Conservation (phyloP, 2,329 filamentous ascomycete genomes). For the Fusarium nygamai region DNA sequence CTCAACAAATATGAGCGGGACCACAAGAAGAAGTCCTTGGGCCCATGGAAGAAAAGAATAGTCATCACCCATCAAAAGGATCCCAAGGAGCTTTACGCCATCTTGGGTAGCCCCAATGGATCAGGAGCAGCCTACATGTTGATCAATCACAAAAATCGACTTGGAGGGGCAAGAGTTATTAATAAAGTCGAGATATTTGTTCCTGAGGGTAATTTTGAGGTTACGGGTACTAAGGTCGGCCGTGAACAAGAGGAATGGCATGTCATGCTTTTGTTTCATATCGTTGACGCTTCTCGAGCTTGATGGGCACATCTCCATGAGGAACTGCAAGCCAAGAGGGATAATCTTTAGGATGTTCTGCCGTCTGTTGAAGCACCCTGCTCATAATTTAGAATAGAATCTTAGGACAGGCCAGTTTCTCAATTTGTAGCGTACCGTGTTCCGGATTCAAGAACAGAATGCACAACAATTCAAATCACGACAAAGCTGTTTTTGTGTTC, state of each 20-base stretch:
- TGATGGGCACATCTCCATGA: too few relatives aligned
- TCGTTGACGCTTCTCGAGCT: neutral
- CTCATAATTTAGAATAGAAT: too few relatives aligned
- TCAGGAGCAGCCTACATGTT: neutral
- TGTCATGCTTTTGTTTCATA: slow-evolving; percentile 7
- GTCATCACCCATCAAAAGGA: neutral
- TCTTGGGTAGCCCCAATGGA: slow-evolving; percentile 18
- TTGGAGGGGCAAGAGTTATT: slow-evolving; percentile 3
- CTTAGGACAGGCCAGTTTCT: too few relatives aligned
- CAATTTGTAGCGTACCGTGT: too few relatives aligned
- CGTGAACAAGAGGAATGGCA: neutral
- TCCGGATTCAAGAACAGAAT: too few relatives aligned
- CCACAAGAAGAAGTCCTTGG: neutral
- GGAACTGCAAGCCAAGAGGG: neutral
- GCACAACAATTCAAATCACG: too few relatives aligned
- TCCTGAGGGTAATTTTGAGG: neutral
- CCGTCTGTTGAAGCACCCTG: too few relatives aligned
- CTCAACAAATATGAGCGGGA: too few relatives aligned
- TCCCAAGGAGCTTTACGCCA: neutral
- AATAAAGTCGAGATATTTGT: slow-evolving; percentile 20
- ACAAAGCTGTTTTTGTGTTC: too few relatives aligned
- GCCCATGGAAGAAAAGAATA: neutral
- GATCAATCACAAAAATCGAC: slow-evolving; percentile 6
- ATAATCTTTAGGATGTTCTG: too few relatives aligned
- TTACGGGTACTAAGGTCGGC: neutral